phyloP scores from a whole-genome alignment of 805 yeast genomes.

The Saccharomyces kudriavzevii region DNA sequence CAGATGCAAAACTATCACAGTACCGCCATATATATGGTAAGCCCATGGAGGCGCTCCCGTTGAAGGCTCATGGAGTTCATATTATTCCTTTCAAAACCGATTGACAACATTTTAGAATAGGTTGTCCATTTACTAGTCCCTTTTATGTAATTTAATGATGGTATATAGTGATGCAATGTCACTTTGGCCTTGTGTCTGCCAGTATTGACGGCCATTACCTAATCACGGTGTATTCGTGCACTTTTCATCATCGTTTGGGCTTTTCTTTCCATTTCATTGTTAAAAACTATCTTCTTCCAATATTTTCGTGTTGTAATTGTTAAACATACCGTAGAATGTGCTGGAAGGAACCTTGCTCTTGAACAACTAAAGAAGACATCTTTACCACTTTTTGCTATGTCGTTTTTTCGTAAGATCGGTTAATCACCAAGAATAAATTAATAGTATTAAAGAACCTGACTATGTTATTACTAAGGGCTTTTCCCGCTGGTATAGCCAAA shows the following conservation, averaged over 20 bases:
- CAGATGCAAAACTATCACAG: not conserved
- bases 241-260: too few species aligned
- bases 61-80: too few species aligned
- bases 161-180: not conserved
- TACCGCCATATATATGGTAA: too few species aligned
- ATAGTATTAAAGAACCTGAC: not conserved
- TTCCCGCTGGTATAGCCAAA: not conserved
- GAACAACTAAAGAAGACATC: constrained; percentile 89
- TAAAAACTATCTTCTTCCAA: not conserved
- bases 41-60: too few species aligned
- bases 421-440: not conserved
- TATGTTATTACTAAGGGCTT: not conserved
- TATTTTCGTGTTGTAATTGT: not conserved
- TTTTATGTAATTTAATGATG: not conserved
- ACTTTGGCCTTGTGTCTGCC: not conserved
- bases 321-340: constrained; percentile 97
- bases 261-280: not conserved
- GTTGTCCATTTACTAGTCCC: not conserved
- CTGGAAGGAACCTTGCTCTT: constrained; percentile 99
- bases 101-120: not conserved
- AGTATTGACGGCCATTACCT: not conserved
- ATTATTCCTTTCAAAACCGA: too few species aligned
- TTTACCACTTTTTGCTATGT: constrained; percentile 28
- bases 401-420: not conserved
- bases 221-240: not conserved